A percentile compares a stretch with the other conserved stretches of the same genome.
Evolutionary conservation across 345 rosid genomes (phyloP).

Genomic region (Eucalyptus leucophloia): DNA sequence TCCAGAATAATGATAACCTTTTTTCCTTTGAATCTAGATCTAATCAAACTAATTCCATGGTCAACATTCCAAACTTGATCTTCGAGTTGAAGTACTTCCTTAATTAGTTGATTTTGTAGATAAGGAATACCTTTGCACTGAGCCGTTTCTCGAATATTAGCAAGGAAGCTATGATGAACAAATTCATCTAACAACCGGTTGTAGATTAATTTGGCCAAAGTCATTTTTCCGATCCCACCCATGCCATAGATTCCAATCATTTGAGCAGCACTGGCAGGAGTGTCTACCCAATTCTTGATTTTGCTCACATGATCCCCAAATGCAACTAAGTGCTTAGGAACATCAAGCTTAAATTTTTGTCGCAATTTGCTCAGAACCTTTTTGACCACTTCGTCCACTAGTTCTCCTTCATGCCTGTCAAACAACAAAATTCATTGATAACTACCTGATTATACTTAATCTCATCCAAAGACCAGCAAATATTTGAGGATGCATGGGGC

Average conservation of each 20-base stretch:
- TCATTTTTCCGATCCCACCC: not conserved
- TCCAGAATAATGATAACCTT: not conserved
- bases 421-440: not conserved
- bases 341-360: not conserved
- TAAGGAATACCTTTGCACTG: accelerated
- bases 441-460: accelerated
- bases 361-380: not conserved
- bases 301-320: not conserved
- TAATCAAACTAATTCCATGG: not conserved
- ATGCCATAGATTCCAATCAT: not conserved
- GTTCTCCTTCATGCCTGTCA: not conserved
- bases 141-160: not conserved
- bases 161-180: accelerated
- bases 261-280: accelerated
- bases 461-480: too few relatives aligned
- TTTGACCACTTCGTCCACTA: not conserved
- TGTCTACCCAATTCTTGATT: not conserved
- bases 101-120: not conserved
- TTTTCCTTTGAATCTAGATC: not conserved
- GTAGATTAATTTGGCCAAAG: not conserved
- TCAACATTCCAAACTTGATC: accelerated
- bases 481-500: too few relatives aligned
- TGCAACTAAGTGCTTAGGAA: not conserved
- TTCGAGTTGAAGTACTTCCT: not conserved
- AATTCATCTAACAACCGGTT: accelerated